Evolutionary conservation across 2,329 filamentous ascomycete genomes (phyloP), one percentile per base, ranked within the genome.

Genomic region (Grosmannia serpens): DNA sequence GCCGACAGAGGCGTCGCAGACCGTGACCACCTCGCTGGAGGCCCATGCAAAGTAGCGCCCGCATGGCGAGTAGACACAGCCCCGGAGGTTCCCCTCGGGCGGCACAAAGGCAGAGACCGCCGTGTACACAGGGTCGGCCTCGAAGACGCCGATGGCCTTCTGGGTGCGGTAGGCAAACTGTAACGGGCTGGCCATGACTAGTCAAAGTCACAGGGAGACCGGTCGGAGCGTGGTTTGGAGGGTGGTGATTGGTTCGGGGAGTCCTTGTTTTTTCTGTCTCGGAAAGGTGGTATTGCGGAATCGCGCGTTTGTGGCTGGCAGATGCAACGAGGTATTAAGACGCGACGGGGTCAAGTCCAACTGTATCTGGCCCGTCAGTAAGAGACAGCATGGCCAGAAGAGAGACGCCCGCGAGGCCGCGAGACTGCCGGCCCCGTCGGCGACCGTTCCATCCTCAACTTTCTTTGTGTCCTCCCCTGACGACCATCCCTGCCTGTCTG

Each of bases 121-220:
- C 73, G 89, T 83, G 76, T 99, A 99, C 70, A 87, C 83, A 62
- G 94, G 94, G 65, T 86, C 88, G 68, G 91, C 90, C 78, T 97
- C 89, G 75, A 95, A 84, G 74, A 97, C 80, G 69, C 91, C 91
- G 78, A 99, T 91, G 74, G 86, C 87, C 85, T 96, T 97, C 76
- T 91, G 88, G 74, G 94, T 96, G 77, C 94, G 90, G 82, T 88
- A 96, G 75, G 90, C 89, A 85, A 96, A 88, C 84, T 96, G 92
- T 77, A 92, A 87, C 70, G 89, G 85, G 80, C 81, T 86, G 73
- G 89, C 88, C 91, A 96, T 96, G 83, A 85, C 88, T 91, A 91
- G 83, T 85, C 71, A 90, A 91, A 91, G 87, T 80, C 87, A 90
- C 88, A 88, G 85, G 61, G 63, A 56, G 59, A 57, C 67, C 67